Percentiles rank a stretch among this genome's conserved stretches.
Evolutionary conservation across 2,329 filamentous ascomycete species (phyloP).

Genomic region (Claviceps arundinis): DNA sequence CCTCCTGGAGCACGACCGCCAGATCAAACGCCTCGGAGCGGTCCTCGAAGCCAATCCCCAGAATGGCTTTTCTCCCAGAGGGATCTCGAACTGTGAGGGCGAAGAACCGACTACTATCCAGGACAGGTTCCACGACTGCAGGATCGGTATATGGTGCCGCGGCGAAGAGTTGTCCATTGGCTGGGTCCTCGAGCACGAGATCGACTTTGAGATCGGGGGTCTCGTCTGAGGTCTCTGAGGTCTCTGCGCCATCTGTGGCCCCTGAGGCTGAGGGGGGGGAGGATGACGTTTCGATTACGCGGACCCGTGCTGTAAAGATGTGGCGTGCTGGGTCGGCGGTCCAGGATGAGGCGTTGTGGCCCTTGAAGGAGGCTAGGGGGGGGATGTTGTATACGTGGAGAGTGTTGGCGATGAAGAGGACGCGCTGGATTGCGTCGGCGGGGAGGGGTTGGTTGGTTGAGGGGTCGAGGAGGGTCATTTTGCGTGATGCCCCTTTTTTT

Average conservation of each 20-base stretch:
- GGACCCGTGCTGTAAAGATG: conserved; percentile 76
- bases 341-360: conserved; percentile 68
- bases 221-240: conserved; percentile 19
- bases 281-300: conserved; percentile 54
- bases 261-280: neutral
- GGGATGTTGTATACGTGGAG: conserved; percentile 85
- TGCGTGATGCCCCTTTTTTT: neutral
- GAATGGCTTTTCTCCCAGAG: conserved; percentile 58
- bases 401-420: conserved; percentile 61
- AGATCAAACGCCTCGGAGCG: conserved; percentile 79
- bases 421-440: conserved; percentile 66
- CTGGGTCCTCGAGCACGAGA: conserved; percentile 65
- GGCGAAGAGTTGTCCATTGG: conserved; percentile 64
- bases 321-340: conserved; percentile 56
- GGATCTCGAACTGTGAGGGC: conserved; percentile 68
- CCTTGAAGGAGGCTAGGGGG: conserved; percentile 62
- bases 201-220: conserved; percentile 51
- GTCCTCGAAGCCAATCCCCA: conserved; percentile 83
- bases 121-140: conserved; percentile 58
- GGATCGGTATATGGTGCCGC: conserved; percentile 62
- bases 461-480: conserved; percentile 53
- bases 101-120: conserved; percentile 75
- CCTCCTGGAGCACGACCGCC: conserved; percentile 66
- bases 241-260: neutral
- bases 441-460: conserved; percentile 56